Percentiles rank a stretch among this genome's conserved stretches.
Evolutionary conservation across 2,329 filamentous ascomycete genomes (phyloP).

Genomic region (Coniochaeta sp.): DNA sequence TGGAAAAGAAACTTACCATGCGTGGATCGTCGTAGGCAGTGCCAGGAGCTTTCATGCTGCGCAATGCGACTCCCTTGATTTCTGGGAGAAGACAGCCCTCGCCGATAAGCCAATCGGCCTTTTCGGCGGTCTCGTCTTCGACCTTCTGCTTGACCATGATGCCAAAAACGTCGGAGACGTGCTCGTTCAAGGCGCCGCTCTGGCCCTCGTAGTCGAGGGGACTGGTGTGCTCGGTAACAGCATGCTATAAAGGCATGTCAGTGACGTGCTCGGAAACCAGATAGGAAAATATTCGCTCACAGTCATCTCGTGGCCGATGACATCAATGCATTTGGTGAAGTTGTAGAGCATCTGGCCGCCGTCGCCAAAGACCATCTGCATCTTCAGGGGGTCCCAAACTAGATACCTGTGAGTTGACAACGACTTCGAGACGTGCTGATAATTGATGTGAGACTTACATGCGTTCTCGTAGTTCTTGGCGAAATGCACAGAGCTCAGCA

Average conservation of each 20-base stretch:
- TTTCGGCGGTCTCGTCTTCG: constrained; percentile 32
- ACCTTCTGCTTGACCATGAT: constrained; percentile 49
- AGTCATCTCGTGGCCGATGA: constrained; percentile 50
- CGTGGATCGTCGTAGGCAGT: constrained; percentile 44
- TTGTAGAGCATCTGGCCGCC: constrained; percentile 42
- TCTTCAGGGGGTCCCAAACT: constrained; percentile 38
- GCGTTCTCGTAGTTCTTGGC: constrained; percentile 42
- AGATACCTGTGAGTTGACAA: not conserved
- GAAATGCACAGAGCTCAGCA: constrained; percentile 46
- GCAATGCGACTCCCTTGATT: constrained; percentile 42
- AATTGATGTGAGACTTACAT: constrained; percentile 10
- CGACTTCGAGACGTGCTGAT: not conserved
- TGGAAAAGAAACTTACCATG: constrained; percentile 29
- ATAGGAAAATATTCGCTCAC: constrained; percentile 6
- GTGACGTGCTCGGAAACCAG: not conserved
- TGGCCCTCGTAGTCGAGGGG: constrained; percentile 43
- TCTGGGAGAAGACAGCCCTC: constrained; percentile 43
- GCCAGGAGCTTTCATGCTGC: constrained; percentile 46
- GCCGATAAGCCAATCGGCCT: constrained; percentile 48
- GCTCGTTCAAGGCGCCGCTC: constrained; percentile 48
- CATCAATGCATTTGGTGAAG: constrained; percentile 44
- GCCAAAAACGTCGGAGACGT: constrained; percentile 48
- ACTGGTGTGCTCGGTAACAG: constrained; percentile 41
- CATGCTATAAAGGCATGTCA: constrained; percentile 27
- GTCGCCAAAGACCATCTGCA: constrained; percentile 50